phyloP scores from a whole-genome alignment of 2,329 filamentous ascomycete species.

The Beauveria scarabaeidicola region DNA sequence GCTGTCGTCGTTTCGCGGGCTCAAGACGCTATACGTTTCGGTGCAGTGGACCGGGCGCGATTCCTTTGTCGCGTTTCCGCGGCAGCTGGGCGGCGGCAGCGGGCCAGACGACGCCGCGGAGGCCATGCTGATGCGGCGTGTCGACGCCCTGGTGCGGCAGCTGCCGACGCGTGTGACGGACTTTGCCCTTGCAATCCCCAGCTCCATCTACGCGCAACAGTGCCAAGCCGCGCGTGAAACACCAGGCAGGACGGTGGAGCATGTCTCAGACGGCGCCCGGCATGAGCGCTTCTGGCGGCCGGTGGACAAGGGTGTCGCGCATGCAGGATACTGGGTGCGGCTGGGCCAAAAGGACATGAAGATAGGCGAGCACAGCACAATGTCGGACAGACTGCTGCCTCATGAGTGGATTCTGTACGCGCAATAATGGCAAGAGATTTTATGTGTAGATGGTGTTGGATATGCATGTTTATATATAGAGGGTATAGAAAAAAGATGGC shows the following conservation, averaged over 20 bases:
- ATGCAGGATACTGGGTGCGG: slow-evolving; percentile 20
- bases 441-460: neutral
- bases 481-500: slow-evolving; percentile 3
- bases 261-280: slow-evolving; percentile 11
- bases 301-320: slow-evolving; percentile 9
- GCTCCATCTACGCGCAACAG: slow-evolving; percentile 15
- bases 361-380: neutral
- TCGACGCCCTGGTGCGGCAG: slow-evolving; percentile 17
- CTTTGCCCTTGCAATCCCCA: slow-evolving; percentile 18
- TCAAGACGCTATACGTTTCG: slow-evolving; percentile 15
- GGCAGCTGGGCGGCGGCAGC: neutral
- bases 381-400: neutral
- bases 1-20: slow-evolving; percentile 13
- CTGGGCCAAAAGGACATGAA: slow-evolving; percentile 17
- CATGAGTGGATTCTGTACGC: slow-evolving; percentile 10
- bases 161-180: slow-evolving; percentile 14
- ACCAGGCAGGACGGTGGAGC: slow-evolving; percentile 12
- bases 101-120: neutral
- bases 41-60: slow-evolving; percentile 12
- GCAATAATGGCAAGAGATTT: neutral
- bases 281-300: slow-evolving; percentile 18
- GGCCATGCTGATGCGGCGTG: slow-evolving; percentile 9
- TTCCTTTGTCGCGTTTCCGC: neutral
- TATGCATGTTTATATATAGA: slow-evolving; percentile 2
- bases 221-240: slow-evolving; percentile 12